These are phyloP conservation scores for Protomyces gravidus DNA, from an alignment of 1,139 yeast species.

Conservation along the genomic window DNA sequence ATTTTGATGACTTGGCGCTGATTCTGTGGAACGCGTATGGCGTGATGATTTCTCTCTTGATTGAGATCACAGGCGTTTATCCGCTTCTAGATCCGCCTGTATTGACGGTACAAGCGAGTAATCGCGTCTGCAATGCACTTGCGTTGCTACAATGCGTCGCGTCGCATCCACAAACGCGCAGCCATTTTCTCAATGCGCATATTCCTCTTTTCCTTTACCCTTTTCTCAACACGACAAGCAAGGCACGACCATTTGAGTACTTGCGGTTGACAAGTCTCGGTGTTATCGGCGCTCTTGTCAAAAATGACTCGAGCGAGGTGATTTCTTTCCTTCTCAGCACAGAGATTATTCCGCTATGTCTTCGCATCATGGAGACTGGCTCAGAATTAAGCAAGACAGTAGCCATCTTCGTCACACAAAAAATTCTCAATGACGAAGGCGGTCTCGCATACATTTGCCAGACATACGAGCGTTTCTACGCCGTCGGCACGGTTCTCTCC, in stretches of 20 bases:
- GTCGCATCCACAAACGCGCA: conserved; percentile 84
- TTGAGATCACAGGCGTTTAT: conserved; percentile 85
- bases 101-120: conserved; percentile 79
- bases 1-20: conserved; percentile 86
- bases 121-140: conserved; percentile 90
- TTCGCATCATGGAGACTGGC: conserved; percentile 92
- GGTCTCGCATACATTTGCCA: conserved; percentile 91
- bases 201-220: conserved; percentile 90
- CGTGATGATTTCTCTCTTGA: conserved; percentile 84
- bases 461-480: conserved; percentile 88
- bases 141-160: conserved; percentile 96
- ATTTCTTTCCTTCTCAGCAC: conserved; percentile 85
- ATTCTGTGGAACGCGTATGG: conserved; percentile 92
- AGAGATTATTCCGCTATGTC: conserved; percentile 89
- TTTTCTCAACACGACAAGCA: conserved; percentile 82
- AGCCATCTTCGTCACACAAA: conserved; percentile 90
- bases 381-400: conserved; percentile 93
- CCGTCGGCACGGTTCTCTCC: conserved; percentile 82
- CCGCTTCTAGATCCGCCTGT: conserved; percentile 85
- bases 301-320: conserved; percentile 93
- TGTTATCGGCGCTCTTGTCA: conserved; percentile 93
- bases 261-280: conserved; percentile 88
- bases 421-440: conserved; percentile 82
- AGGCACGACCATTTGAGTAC: conserved; percentile 90
- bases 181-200: conserved; percentile 78